These are phyloP conservation scores for Chrysophaeum taylorii DNA, from an alignment of 352 stramenopile species.

Conservation along the genomic window DNA sequence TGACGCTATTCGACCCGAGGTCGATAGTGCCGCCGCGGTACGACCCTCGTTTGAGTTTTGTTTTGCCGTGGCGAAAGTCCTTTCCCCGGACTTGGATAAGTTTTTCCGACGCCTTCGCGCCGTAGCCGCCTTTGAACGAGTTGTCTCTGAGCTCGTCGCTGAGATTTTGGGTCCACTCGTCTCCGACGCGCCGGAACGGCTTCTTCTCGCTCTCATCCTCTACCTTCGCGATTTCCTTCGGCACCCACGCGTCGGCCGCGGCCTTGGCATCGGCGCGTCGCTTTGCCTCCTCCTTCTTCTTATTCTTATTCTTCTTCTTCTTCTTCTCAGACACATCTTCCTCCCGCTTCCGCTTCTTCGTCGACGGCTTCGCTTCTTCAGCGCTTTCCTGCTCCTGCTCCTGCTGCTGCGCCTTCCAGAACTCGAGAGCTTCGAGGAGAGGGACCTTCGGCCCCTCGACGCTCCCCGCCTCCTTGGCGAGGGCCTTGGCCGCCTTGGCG, in stretches of 20 bases:
- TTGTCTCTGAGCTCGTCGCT: constrained; percentile 91
- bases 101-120: constrained; percentile 90
- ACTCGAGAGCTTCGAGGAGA: neutral
- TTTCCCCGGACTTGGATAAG: constrained; percentile 94
- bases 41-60: constrained; percentile 95
- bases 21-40: constrained; percentile 86
- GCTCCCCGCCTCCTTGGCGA: neutral
- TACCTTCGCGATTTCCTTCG: constrained; percentile 61
- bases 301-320: constrained; percentile 40
- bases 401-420: neutral
- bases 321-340: neutral
- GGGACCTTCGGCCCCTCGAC: neutral
- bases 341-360: neutral
- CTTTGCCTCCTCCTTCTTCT: constrained; percentile 27
- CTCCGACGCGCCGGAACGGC: constrained; percentile 94
- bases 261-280: constrained; percentile 34
- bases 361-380: neutral
- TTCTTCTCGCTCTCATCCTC: constrained; percentile 62
- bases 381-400: neutral
- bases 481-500: neutral
- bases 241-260: constrained; percentile 36
- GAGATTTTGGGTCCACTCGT: constrained; percentile 80
- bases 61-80: constrained; percentile 99
- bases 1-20: constrained; percentile 81
- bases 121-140: constrained; percentile 93